phyloP scores from a whole-genome alignment of 164 flowering plant genomes.

The Vitis vinifera region DNA sequence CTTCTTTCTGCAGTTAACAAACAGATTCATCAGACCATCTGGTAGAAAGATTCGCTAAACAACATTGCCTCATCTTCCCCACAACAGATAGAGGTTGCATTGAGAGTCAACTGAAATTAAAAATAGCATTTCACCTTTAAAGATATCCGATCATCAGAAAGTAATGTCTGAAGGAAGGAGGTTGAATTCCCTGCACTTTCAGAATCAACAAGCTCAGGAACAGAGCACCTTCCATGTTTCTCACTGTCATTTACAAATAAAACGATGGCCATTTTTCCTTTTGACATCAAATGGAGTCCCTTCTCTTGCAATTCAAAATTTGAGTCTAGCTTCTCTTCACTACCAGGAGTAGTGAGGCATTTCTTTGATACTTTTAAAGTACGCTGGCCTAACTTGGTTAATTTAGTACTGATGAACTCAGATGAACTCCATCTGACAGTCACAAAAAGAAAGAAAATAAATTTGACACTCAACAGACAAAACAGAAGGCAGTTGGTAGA shows the following conservation, averaged over 20 bases:
- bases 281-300: conserved; percentile 44
- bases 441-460: no score
- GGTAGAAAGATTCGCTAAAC: not conserved
- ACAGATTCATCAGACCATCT: not conserved
- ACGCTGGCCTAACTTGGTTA: conserved; percentile 22
- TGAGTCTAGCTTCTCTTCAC: conserved; percentile 25
- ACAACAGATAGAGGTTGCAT: no score
- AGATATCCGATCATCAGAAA: conserved; percentile 35
- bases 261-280: conserved; percentile 69
- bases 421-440: conserved; percentile 41
- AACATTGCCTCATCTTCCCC: no score
- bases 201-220: conserved; percentile 19
- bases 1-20: conserved; percentile 49
- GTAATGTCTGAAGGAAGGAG: conserved; percentile 36
- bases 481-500: no score
- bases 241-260: conserved; percentile 37
- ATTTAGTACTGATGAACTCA: conserved; percentile 33
- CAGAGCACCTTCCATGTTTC: conserved; percentile 7
- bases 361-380: conserved; percentile 37
- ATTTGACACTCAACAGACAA: no score
- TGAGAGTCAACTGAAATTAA: not conserved
- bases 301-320: conserved; percentile 27
- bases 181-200: conserved; percentile 24
- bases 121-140: conserved; percentile 31
- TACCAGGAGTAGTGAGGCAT: conserved; percentile 17